Conservation (phyloP, 305 asterid species). For the Fraxinus platypoda region DNA sequence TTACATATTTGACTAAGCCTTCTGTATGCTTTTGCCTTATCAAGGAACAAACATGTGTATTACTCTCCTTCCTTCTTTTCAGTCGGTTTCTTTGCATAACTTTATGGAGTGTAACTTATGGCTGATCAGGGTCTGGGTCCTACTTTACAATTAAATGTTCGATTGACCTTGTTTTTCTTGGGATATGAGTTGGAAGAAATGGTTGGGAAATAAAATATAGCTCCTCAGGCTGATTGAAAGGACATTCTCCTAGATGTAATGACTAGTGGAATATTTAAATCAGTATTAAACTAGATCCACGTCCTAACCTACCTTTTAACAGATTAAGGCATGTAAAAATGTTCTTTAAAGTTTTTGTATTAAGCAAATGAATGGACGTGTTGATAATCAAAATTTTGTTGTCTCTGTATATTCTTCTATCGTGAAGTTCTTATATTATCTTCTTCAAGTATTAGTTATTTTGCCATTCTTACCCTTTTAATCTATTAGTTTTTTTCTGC, state of each 20-base stretch:
- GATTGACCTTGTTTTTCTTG: not conserved
- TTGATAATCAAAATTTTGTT: conserved; percentile 9
- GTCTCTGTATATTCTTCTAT: conserved; percentile 8
- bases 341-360: not conserved
- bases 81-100: conserved; percentile 13
- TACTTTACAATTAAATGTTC: not conserved
- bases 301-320: not conserved
- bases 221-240: conserved; percentile 9
- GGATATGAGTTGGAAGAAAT: not conserved
- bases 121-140: conserved; percentile 9
- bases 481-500: conserved; percentile 18
- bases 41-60: conserved; percentile 3
- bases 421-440: conserved; percentile 24
- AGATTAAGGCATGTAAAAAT: not conserved
- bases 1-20: conserved; percentile 20
- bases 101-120: conserved; percentile 16
- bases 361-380: not conserved
- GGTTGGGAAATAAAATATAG: not conserved
- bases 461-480: conserved; percentile 4
- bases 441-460: conserved; percentile 18
- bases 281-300: conserved; percentile 11
- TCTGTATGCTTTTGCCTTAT: conserved; percentile 14
- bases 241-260: conserved; percentile 13
- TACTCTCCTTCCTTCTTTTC: conserved; percentile 6
- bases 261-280: conserved; percentile 9